A percentile compares a stretch with the other conserved stretches of the same genome.
phyloP scores from a whole-genome alignment of 108 stramenopile species.

The Cyclotella baltica region DNA sequence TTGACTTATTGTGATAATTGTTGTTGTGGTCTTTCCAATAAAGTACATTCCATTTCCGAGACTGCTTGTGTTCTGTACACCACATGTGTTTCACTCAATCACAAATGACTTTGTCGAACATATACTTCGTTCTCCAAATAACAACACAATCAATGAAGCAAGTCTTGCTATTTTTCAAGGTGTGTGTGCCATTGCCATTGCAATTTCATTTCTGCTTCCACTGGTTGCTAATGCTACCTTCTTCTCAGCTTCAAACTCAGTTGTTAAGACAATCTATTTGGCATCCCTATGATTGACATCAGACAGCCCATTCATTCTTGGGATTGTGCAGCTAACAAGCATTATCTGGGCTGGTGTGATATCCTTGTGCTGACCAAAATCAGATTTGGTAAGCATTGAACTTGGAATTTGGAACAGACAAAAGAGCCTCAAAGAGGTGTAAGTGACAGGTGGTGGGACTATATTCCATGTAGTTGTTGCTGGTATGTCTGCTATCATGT shows the following conservation, averaged over 20 bases:
- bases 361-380: not conserved
- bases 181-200: too few species aligned
- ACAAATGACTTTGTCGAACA: too few species aligned
- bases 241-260: not conserved
- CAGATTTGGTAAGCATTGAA: slow-evolving; percentile 13
- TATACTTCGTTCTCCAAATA: too few species aligned
- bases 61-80: too few species aligned
- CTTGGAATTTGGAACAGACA: not conserved
- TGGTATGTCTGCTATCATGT: not conserved
- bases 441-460: not conserved
- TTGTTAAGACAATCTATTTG: not conserved
- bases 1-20: not conserved
- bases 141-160: too few species aligned
- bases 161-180: too few species aligned
- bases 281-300: slow-evolving; percentile 3
- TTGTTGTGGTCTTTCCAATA: not conserved
- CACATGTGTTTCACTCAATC: too few species aligned
- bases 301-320: not conserved
- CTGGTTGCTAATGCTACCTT: not conserved
- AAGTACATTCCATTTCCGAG: too few species aligned
- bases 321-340: not conserved
- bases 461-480: not conserved
- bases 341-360: not conserved
- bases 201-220: too few species aligned
- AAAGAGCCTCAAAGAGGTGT: not conserved